Base-by-base conservation (phyloP, 108 stramenopile genomes). In the Aurantiochytrium sp. region DNA sequence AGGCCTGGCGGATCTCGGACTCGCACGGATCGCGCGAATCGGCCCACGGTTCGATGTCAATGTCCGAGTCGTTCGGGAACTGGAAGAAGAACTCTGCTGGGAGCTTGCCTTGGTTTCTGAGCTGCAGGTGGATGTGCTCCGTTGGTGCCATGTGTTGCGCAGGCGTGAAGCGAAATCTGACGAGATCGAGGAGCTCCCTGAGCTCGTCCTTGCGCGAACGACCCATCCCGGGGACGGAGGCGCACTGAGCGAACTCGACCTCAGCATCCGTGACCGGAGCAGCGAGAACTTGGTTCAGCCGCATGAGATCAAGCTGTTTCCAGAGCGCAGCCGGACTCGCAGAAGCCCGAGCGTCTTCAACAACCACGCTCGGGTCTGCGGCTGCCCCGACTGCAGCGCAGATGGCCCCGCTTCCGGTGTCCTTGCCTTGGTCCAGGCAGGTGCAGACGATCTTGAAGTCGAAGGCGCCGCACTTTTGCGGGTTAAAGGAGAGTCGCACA, bases 21-120 rank as follows among this genome's bases (percentile, higher is more conserved):
- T 19, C 17, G 31, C 68, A 55, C 2, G 88, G 88, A n/a, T 48
- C 88, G 8, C 27, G 22, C 2, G 52, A 22, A 8, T 73, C 88
- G 5, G 88, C 45, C 88, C 88, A 88, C 17, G 86, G 73, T 37
- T 88, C 88, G 6, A 52, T 53, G 73, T 86, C 85, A 45, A 86
- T 41, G 17, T 88, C 88, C 19, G 69, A 31, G 22, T 45, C 85
- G 36, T 42, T 22, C 22, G 54, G 53, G 34, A 73, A 88, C 6
- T 39, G 21, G 24, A 86, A 4, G 8, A 24, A 21, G 24, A 88
- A 32, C 4, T 45, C 81, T 32, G 52, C 85, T 3, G 85, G 85
- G 21, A 86, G 41, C 2, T 34, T 32, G 2, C 88, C 54, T 24
- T 37, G 3, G 73, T 88, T 88, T 17, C 54, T 32, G 30, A 88